Percentiles rank a stretch among this genome's conserved stretches.
phyloP scores from a whole-genome alignment of 768 basidiomycete species.

The Xerocomus potaroensis region DNA sequence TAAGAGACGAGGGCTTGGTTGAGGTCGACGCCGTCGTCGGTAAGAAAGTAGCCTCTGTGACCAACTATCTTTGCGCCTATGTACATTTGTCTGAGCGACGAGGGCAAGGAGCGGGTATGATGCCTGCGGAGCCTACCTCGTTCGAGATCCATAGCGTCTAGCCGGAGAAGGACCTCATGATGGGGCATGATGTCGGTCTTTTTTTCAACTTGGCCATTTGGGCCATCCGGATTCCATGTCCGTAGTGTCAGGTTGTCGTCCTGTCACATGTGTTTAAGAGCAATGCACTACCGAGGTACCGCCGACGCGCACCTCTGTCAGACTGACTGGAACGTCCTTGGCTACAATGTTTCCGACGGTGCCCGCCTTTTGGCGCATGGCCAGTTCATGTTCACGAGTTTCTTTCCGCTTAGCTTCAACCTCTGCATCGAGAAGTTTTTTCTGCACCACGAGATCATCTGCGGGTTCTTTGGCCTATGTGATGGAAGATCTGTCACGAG shows the following conservation, averaged over 20 bases:
- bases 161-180: constrained; percentile 89
- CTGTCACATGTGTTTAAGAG: constrained; percentile 35
- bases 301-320: constrained; percentile 64
- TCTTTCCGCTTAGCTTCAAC: constrained; percentile 74
- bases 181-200: constrained; percentile 86
- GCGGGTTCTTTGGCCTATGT: constrained; percentile 85
- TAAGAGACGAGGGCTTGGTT: constrained; percentile 96
- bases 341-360: constrained; percentile 93
- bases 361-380: constrained; percentile 77
- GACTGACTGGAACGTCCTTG: constrained; percentile 76
- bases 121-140: constrained; percentile 50
- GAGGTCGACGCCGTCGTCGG: constrained; percentile 92
- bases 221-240: constrained; percentile 84
- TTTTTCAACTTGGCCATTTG: constrained; percentile 65
- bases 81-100: constrained; percentile 6
- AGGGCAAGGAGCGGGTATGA: neutral
- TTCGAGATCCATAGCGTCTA: constrained; percentile 97
- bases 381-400: constrained; percentile 67
- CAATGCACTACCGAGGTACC: neutral
- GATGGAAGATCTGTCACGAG: neutral
- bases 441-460: constrained; percentile 78
- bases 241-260: constrained; percentile 84
- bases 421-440: constrained; percentile 80
- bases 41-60: constrained; percentile 95
- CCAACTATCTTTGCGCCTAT: constrained; percentile 90